Evolutionary conservation across 768 basidiomycete species (phyloP).

Genomic region (Galerina marginata): DNA sequence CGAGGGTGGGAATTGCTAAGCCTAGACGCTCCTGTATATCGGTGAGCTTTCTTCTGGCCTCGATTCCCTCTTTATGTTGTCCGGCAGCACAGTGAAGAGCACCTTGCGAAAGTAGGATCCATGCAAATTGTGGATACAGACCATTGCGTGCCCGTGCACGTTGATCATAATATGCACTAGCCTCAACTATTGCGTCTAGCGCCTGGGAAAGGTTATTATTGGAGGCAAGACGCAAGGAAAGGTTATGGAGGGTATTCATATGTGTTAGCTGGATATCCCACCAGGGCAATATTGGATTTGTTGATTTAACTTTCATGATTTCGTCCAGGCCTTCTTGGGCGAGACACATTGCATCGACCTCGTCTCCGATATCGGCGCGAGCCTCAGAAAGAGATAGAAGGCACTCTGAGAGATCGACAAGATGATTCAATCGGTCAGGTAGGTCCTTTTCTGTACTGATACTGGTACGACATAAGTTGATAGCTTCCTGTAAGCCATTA

Average conservation of each 20-base stretch:
- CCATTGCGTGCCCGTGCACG: conserved; percentile 5
- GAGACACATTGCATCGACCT: background rate
- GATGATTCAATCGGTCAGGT: background rate
- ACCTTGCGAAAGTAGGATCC: background rate
- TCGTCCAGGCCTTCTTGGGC: background rate
- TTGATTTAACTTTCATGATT: background rate
- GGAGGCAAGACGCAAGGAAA: background rate
- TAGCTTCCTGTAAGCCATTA: too few species aligned
- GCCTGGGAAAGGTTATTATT: background rate
- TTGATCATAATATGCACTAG: background rate
- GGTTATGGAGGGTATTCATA: background rate
- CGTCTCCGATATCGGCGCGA: background rate
- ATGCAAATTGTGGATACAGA: conserved; percentile 1
- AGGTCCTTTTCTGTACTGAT: background rate
- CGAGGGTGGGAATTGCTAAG: background rate
- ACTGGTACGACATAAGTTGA: background rate
- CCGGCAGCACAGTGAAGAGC: conserved; percentile 10
- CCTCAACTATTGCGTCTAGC: conserved; percentile 3
- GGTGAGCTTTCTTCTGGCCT: background rate
- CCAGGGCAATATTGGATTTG: background rate
- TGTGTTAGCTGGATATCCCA: background rate
- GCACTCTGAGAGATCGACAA: background rate
- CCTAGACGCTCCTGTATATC: background rate
- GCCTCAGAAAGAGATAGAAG: background rate
- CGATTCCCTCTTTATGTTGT: conserved; percentile 9